Conservation (phyloP, 768 basidiomycete genomes). For the Auriscalpium microsporum region DNA sequence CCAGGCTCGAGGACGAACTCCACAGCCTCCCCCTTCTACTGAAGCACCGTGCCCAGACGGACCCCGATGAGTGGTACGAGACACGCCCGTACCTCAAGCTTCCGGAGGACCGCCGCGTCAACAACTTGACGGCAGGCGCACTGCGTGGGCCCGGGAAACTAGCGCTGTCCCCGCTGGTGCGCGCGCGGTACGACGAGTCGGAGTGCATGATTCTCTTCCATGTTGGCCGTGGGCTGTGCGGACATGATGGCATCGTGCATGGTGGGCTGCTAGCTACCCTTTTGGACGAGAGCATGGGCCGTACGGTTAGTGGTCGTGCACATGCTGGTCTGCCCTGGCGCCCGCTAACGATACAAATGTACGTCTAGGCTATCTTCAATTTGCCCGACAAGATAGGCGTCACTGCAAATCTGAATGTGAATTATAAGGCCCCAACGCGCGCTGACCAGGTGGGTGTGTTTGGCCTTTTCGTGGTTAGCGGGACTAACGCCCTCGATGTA, state of each 20-base stretch:
- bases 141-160: conserved; percentile 85
- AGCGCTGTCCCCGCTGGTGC: conserved; percentile 69
- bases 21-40: conserved; percentile 56
- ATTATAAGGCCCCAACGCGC: conserved; percentile 80
- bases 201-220: conserved; percentile 70
- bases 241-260: conserved; percentile 91
- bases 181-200: conserved; percentile 65
- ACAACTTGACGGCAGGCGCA: conserved; percentile 78
- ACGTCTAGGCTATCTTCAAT: conserved; percentile 66
- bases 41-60: conserved; percentile 38
- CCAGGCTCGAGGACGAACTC: conserved; percentile 56
- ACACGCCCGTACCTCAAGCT: conserved; percentile 62
- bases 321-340: background rate
- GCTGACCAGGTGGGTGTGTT: conserved; percentile 65
- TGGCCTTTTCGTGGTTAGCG: background rate
- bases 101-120: conserved; percentile 66
- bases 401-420: conserved; percentile 75
- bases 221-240: conserved; percentile 80
- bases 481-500: background rate
- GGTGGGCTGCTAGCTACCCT: conserved; percentile 88
- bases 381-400: conserved; percentile 88
- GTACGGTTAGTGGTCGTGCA: conserved; percentile 49
- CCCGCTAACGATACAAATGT: background rate
- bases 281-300: conserved; percentile 75
- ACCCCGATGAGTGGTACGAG: conserved; percentile 65